Conservation (phyloP, 1,139 yeast species). For the Suhomyces terraborum region DNA sequence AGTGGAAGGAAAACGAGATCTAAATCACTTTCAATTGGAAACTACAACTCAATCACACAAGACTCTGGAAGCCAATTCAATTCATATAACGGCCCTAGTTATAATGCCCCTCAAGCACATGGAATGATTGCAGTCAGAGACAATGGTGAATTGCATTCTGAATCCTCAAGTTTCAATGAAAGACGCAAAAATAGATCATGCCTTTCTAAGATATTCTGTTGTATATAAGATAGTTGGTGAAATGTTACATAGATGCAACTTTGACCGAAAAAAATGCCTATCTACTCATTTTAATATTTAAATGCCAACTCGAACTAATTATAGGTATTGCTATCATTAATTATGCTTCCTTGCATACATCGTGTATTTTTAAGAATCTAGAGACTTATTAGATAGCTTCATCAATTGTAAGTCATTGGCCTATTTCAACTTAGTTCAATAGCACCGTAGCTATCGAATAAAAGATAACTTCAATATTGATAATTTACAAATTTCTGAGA, state of each 20-base stretch:
- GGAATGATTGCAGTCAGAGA: constrained; percentile 41
- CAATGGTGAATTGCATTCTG: constrained; percentile 44
- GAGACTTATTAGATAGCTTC: neutral
- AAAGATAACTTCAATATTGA: neutral
- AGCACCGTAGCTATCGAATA: no score
- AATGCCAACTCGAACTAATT: neutral
- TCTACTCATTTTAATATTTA: neutral
- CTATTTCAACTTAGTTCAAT: no score
- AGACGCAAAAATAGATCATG: constrained; percentile 27
- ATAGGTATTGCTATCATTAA: neutral
- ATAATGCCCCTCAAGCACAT: constrained; percentile 13
- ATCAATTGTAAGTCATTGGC: no score
- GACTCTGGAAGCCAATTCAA: constrained; percentile 20
- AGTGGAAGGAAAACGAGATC: constrained; percentile 13
- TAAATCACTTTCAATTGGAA: constrained; percentile 25
- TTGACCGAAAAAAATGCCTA: neutral
- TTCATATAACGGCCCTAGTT: constrained; percentile 10
- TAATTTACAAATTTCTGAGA: constrained; percentile 17
- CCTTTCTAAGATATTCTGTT: constrained; percentile 16
- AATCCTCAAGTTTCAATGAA: constrained; percentile 37
- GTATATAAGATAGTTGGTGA: constrained; percentile 8
- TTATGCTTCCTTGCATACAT: neutral
- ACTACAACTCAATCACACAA: constrained; percentile 34
- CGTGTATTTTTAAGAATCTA: neutral
- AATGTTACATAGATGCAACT: neutral